A percentile compares a stretch with the other conserved stretches of the same genome.
Conservation (phyloP, 495 filamentous ascomycete genomes). For the Pyrenula massariospora region DNA sequence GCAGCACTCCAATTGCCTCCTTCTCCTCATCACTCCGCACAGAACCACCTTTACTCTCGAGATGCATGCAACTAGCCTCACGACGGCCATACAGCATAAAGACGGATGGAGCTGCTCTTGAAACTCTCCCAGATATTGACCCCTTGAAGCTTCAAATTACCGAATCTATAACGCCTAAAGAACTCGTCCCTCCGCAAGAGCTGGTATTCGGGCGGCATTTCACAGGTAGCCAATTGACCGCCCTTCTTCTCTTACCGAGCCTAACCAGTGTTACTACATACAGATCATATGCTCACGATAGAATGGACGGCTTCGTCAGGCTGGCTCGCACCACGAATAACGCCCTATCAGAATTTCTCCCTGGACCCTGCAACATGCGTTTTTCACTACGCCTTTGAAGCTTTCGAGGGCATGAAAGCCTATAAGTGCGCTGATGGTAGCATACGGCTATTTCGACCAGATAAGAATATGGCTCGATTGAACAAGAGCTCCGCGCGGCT, state of each 20-base stretch:
- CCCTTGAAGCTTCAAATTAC: conserved; percentile 61
- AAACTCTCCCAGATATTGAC: conserved; percentile 52
- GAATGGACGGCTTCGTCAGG: conserved; percentile 80
- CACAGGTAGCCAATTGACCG: conserved; percentile 47
- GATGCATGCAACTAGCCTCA: background rate
- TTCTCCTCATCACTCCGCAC: background rate
- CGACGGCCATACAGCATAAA: conserved; percentile 47
- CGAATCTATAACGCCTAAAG: conserved; percentile 65
- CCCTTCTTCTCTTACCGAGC: background rate
- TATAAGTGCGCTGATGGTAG: conserved; percentile 69
- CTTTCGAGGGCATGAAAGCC: conserved; percentile 98
- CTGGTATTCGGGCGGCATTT: conserved; percentile 82
- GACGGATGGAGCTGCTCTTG: conserved; percentile 37
- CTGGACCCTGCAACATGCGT: conserved; percentile 94
- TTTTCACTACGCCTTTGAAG: conserved; percentile 95
- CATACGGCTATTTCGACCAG: conserved; percentile 83
- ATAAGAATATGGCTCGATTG: conserved; percentile 89
- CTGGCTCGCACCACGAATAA: conserved; percentile 73
- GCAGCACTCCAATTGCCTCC: background rate
- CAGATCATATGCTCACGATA: conserved; percentile 92
- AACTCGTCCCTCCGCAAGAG: conserved; percentile 57
- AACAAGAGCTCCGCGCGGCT: conserved; percentile 85
- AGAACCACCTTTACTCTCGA: background rate
- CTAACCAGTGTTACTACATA: conserved; percentile 2
- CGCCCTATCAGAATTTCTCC: conserved; percentile 91